These are phyloP conservation scores for Ophiosphaerella narmari DNA, from an alignment of 2,329 filamentous ascomycete genomes.

Conservation along the genomic window DNA sequence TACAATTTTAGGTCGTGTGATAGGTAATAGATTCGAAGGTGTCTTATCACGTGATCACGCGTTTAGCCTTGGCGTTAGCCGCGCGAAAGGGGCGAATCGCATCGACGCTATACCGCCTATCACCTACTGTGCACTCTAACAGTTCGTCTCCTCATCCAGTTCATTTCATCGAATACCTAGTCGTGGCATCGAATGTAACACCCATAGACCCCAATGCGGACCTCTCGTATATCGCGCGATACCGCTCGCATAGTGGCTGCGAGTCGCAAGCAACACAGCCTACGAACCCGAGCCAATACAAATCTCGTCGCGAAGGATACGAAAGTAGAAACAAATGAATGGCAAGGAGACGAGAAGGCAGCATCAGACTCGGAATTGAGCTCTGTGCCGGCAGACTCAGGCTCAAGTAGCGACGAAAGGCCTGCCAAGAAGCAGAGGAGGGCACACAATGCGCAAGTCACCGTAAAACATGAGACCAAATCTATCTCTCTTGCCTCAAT, in stretches of 20 bases:
- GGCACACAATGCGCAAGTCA: constrained; percentile 35
- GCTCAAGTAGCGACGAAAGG: constrained; percentile 26
- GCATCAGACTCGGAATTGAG: constrained; percentile 39
- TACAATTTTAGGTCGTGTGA: not conserved
- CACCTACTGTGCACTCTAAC: too few species aligned
- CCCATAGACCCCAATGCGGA: constrained; percentile 32
- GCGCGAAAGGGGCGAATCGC: constrained; percentile 2
- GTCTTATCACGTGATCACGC: constrained; percentile 6
- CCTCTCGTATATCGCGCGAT: constrained; percentile 46
- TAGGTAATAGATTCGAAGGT: not conserved
- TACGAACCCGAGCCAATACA: constrained; percentile 35
- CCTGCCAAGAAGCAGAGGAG: constrained; percentile 55
- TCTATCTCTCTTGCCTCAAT: constrained; percentile 19
- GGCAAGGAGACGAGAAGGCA: constrained; percentile 5
- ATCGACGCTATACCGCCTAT: constrained; percentile 3
- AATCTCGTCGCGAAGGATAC: constrained; percentile 23
- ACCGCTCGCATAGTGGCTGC: constrained; percentile 38
- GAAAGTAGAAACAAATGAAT: constrained; percentile 16
- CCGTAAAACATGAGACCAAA: constrained; percentile 40
- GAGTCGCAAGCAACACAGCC: constrained; percentile 29
- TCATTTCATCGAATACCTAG: not conserved
- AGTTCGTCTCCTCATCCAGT: not conserved
- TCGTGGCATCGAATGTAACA: too few species aligned
- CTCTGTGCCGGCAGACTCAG: constrained; percentile 32
- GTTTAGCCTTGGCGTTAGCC: not conserved